Conservation (phyloP, 1,139 yeast genomes). For the Saccharomyces hybrid region DNA sequence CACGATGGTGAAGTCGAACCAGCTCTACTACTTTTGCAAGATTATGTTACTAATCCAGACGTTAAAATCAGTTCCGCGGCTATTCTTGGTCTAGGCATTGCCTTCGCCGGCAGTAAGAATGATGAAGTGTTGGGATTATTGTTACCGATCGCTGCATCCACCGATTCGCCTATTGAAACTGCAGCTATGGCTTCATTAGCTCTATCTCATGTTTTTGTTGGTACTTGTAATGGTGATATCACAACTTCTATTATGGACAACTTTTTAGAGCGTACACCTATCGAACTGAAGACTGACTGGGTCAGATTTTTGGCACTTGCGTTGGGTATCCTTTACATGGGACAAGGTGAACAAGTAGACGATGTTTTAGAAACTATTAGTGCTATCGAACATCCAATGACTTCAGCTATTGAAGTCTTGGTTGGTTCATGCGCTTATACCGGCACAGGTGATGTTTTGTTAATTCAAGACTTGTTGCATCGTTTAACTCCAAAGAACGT, state of each 20-base stretch:
- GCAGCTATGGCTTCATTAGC: slow-evolving; percentile 86
- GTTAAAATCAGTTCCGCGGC: slow-evolving; percentile 67
- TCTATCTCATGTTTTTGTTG: slow-evolving; percentile 89
- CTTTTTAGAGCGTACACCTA: slow-evolving; percentile 71
- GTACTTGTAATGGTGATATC: slow-evolving; percentile 91
- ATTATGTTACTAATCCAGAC: slow-evolving; percentile 53
- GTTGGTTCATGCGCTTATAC: slow-evolving; percentile 93
- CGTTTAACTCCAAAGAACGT: slow-evolving; percentile 65
- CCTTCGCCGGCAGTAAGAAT: slow-evolving; percentile 90
- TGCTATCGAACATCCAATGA: slow-evolving; percentile 93
- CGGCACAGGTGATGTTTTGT: slow-evolving; percentile 95
- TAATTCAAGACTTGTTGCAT: slow-evolving; percentile 83
- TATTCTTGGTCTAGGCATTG: slow-evolving; percentile 84
- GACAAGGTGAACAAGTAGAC: slow-evolving; percentile 90
- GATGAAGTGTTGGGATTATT: slow-evolving; percentile 73
- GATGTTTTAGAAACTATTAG: slow-evolving; percentile 90
- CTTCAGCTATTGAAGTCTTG: slow-evolving; percentile 80
- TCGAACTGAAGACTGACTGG: slow-evolving; percentile 78
- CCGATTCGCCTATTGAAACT: slow-evolving; percentile 65
- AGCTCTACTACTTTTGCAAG: slow-evolving; percentile 76
- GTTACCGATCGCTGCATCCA: slow-evolving; percentile 78
- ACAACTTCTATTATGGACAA: slow-evolving; percentile 88
- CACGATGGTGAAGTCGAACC: slow-evolving; percentile 90
- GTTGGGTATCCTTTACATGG: slow-evolving; percentile 84
- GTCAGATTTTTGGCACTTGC: slow-evolving; percentile 87